Evolutionary conservation across 2,329 filamentous ascomycete species (phyloP).

Genomic region (Grosmannia huntii): DNA sequence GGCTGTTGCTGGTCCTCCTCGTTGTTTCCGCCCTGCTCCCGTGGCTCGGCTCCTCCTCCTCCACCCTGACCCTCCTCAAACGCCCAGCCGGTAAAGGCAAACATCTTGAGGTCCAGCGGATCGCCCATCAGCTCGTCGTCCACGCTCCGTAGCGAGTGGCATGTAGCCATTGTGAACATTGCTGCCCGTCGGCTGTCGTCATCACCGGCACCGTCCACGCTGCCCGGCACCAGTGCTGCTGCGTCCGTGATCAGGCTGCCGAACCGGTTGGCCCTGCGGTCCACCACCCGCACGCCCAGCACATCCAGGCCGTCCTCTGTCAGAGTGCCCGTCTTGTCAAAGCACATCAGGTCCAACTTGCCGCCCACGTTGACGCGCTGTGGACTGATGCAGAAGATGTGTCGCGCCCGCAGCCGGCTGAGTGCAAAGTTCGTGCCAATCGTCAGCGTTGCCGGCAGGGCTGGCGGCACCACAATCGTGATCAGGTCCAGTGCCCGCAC

Average conservation of each 20-base stretch:
- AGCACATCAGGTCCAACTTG: slow-evolving; percentile 91
- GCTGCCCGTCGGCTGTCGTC: slow-evolving; percentile 40
- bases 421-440: slow-evolving; percentile 96
- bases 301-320: slow-evolving; percentile 95
- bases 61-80: slow-evolving; percentile 69
- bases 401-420: slow-evolving; percentile 69
- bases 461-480: slow-evolving; percentile 93
- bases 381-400: slow-evolving; percentile 96
- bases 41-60: not conserved
- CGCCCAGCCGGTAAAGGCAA: slow-evolving; percentile 86
- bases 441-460: slow-evolving; percentile 83
- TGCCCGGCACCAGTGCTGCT: slow-evolving; percentile 4
- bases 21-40: slow-evolving; percentile 38
- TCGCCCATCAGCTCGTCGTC: slow-evolving; percentile 86
- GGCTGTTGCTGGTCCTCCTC: slow-evolving; percentile 43
- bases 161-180: slow-evolving; percentile 92
- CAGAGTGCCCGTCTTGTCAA: slow-evolving; percentile 96
- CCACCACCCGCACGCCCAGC: slow-evolving; percentile 71
- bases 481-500: slow-evolving; percentile 88
- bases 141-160: slow-evolving; percentile 77
- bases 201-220: not conserved
- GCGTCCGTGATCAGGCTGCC: slow-evolving; percentile 62
- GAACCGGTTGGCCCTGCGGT: slow-evolving; percentile 49
- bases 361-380: slow-evolving; percentile 94
- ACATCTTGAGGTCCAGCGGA: slow-evolving; percentile 95